phyloP scores from a whole-genome alignment of 148 eudicot species.

The Amaranthus hypochondriacus region DNA sequence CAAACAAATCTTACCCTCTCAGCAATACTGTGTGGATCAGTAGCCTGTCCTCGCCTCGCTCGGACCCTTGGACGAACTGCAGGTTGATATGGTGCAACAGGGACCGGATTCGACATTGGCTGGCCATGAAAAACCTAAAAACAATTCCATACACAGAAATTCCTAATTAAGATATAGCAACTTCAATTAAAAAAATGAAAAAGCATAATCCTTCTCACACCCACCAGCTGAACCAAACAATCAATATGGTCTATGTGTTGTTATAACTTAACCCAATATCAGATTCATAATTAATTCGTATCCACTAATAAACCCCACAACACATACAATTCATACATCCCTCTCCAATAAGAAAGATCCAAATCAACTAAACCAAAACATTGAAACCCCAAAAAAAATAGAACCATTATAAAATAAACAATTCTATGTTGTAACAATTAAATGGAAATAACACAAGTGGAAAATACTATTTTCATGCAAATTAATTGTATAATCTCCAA shows the following conservation, averaged over 20 bases:
- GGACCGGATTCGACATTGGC: constrained; percentile 48
- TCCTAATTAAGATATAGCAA: constrained; percentile 5
- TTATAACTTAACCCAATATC: constrained; percentile 7
- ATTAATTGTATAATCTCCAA: neutral
- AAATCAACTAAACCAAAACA: neutral
- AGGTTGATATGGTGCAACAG: constrained; percentile 54
- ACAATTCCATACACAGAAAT: constrained; percentile 7
- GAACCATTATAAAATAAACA: too few species aligned
- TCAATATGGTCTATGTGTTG: neutral
- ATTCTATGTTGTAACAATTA: too few species aligned
- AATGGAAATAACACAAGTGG: too few species aligned
- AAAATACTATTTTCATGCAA: too few species aligned
- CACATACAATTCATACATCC: neutral
- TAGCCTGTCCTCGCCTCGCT: constrained; percentile 79
- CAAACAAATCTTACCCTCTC: constrained; percentile 50
- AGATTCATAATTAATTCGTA: neutral
- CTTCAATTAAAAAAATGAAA: constrained; percentile 10
- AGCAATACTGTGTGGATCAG: constrained; percentile 85
- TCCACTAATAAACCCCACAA: neutral
- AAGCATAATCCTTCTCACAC: neutral
- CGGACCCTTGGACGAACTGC: constrained; percentile 60
- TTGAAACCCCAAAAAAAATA: too few species aligned
- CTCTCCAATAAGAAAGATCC: neutral
- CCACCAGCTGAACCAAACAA: neutral
- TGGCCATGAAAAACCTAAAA: constrained; percentile 59